Base-by-base conservation (phyloP, 306 rosid species). In the Vigna nakashimae region DNA sequence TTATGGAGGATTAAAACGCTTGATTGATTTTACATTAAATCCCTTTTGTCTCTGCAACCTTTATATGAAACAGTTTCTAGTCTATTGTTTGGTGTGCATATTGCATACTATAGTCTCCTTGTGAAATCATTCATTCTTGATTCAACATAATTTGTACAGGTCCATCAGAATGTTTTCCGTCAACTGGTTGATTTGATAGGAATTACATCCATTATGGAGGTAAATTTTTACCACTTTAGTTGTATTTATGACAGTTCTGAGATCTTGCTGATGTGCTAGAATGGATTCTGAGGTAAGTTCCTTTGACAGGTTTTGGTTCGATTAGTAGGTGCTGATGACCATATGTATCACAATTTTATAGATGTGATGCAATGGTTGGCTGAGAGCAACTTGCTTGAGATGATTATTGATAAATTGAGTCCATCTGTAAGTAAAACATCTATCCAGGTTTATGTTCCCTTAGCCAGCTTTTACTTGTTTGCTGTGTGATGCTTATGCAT, bases 131-230 rank as follows among this genome's bases (percentile, higher is more conserved):
- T 81, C 45, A 83, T 81, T 80, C 52, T 68, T 34, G 18, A 72
- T 58, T 80, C 42, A 22, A 57, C 46, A 62, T 84, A 48, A 60
- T 68, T 52, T 81, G 69, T 83, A 50, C 90, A 96, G 99, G 99
- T 92, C 66, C 98, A 93, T 84, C 97, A 88, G 88, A 87, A 93
- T 87, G 96, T 96, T 66, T 86, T 96, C 38, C 86, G 94, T 71
- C 96, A 88, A 67, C 76, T 96, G 71, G 98, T 96, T 76, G 99
- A 96, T 90, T 91, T 96, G 88, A 93, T 96, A 59, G 99, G 99
- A 83, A 91, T 90, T 72, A 96, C 99, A 75, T 96, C 99, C 70
- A 96, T 96, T 84, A 96, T 93, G 99, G 98, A 96, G 99, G 99
- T 96, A 78, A 81, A 34, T 40, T 42, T 40, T 32, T 69, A 69